A percentile compares a stretch with the other conserved stretches of the same genome.
phyloP scores from a whole-genome alignment of 2,329 filamentous ascomycete genomes.

The Zalaria obscura region DNA sequence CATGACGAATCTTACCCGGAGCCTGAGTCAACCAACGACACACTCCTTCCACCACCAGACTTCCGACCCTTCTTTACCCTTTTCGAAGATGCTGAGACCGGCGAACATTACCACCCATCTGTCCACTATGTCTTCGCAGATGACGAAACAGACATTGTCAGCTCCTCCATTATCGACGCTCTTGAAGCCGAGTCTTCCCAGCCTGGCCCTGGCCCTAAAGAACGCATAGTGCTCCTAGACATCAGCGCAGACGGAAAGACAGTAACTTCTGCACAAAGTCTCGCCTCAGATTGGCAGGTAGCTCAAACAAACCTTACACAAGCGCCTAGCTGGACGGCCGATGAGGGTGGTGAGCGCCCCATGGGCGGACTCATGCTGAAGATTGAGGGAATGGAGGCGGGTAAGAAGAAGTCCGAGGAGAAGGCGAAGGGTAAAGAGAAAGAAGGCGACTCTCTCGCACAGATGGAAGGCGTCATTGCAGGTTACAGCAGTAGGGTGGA shows the following conservation, averaged over 20 bases:
- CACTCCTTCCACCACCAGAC: constrained; percentile 26
- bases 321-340: constrained; percentile 48
- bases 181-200: constrained; percentile 1
- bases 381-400: constrained; percentile 22
- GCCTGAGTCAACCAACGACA: not conserved
- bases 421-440: constrained; percentile 2
- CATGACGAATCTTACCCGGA: constrained; percentile 3
- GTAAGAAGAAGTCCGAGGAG: not conserved
- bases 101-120: constrained; percentile 66
- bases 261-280: constrained; percentile 55
- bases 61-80: constrained; percentile 80
- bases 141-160: constrained; percentile 69
- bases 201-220: constrained; percentile 15
- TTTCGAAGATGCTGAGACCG: constrained; percentile 59
- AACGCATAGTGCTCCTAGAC: constrained; percentile 45
- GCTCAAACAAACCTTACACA: constrained; percentile 37
- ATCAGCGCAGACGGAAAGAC: constrained; percentile 29
- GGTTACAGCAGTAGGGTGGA: constrained; percentile 4
- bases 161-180: constrained; percentile 33
- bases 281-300: constrained; percentile 62
- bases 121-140: constrained; percentile 90
- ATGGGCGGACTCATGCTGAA: constrained; percentile 43
- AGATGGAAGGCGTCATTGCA: constrained; percentile 5
- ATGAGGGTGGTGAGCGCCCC: constrained; percentile 10
- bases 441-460: constrained; percentile 5